These are phyloP conservation scores for Insectozyma bohioensis DNA, from an alignment of 1,139 yeast species.

Conservation along the genomic window DNA sequence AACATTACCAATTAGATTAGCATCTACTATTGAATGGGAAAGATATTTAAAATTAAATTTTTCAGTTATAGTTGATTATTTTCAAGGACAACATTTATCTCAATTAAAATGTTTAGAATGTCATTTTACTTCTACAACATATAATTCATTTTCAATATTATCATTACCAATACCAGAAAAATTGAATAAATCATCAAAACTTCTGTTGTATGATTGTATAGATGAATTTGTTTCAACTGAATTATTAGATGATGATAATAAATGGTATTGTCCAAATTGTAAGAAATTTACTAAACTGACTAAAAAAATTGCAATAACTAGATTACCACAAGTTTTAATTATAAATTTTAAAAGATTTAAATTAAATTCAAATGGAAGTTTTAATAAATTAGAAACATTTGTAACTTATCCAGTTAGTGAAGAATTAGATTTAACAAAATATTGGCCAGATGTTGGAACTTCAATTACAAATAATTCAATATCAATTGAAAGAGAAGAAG, in stretches of 20 bases:
- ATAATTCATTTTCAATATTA: constrained; percentile 74
- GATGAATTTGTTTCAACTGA: constrained; percentile 69
- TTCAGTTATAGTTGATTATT: constrained; percentile 79
- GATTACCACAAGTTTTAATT: constrained; percentile 71
- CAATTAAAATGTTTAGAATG: constrained; percentile 77
- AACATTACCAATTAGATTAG: constrained; percentile 71
- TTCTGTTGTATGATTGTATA: constrained; percentile 63
- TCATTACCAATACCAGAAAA: constrained; percentile 69
- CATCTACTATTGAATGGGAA: constrained; percentile 95
- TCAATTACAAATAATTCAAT: constrained; percentile 21
- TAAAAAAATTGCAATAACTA: constrained; percentile 65
- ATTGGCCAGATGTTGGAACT: constrained; percentile 67
- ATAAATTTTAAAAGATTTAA: constrained; percentile 82
- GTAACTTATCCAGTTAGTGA: constrained; percentile 60
- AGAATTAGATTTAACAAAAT: constrained; percentile 64
- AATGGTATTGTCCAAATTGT: constrained; percentile 90
- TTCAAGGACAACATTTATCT: constrained; percentile 90
- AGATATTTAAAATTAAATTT: constrained; percentile 81
- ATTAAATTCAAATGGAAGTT: constrained; percentile 36
- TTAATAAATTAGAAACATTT: constrained; percentile 61
- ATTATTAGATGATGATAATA: constrained; percentile 73
- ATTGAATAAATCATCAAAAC: constrained; percentile 21
- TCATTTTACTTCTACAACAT: constrained; percentile 80
- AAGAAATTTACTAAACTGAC: constrained; percentile 64
- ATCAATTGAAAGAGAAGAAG: constrained; percentile 31